These are phyloP conservation scores for Barnettozyma vustinii DNA, from an alignment of 805 yeast genomes.

Conservation along the genomic window DNA sequence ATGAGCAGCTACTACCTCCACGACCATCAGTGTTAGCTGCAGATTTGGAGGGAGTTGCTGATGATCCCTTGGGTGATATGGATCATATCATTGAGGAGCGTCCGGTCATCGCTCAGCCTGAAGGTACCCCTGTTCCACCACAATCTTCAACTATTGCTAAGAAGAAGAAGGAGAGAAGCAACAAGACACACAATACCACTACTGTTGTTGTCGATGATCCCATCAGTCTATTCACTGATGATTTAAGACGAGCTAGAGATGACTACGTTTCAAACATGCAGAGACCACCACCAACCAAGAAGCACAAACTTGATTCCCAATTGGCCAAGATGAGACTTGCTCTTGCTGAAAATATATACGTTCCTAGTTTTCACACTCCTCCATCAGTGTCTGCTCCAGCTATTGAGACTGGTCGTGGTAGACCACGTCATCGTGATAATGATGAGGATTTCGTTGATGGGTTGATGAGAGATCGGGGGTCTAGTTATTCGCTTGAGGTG, in stretches of 20 bases:
- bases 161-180: not conserved
- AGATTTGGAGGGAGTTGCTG: not conserved
- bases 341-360: not conserved
- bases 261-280: constrained; percentile 17
- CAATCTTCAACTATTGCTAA: constrained; percentile 4
- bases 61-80: constrained; percentile 5
- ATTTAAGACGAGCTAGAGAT: constrained; percentile 22
- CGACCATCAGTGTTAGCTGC: not conserved
- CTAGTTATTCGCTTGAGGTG: constrained; percentile 21
- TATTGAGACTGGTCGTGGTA: constrained; percentile 10
- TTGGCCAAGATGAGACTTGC: not conserved
- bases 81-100: constrained; percentile 5
- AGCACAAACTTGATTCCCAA: not conserved
- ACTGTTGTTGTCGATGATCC: constrained; percentile 14
- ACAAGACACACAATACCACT: not conserved
- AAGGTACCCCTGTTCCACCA: not conserved
- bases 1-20: not conserved
- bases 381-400: not conserved
- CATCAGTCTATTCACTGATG: constrained; percentile 19
- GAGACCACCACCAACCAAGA: constrained; percentile 2
- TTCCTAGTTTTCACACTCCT: not conserved
- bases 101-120: not conserved
- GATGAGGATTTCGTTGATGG: constrained; percentile 23
- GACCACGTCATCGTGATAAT: constrained; percentile 7
- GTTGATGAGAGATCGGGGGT: constrained; percentile 21